These are phyloP conservation scores for Calonectria hawksworthii DNA, from an alignment of 2,329 filamentous ascomycete genomes.

Conservation along the genomic window DNA sequence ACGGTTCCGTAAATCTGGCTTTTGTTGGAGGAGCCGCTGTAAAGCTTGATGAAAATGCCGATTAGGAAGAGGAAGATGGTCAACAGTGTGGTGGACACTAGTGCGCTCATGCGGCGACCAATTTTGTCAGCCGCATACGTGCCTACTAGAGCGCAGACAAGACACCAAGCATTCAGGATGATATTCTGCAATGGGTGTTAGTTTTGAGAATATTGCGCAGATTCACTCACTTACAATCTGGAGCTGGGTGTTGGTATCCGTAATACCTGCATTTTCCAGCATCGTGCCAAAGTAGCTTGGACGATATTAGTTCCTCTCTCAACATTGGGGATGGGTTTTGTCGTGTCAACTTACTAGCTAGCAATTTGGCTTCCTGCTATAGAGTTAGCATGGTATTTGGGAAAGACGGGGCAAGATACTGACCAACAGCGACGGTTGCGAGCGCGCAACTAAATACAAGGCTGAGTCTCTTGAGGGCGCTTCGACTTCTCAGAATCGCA, in stretches of 20 bases:
- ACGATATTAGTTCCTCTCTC: constrained; percentile 53
- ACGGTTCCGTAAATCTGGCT: constrained; percentile 50
- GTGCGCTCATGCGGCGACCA: constrained; percentile 1
- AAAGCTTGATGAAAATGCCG: background rate
- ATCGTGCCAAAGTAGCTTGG: constrained; percentile 53
- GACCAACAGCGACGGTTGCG: background rate
- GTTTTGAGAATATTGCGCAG: background rate
- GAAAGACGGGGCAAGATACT: background rate
- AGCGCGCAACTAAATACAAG: background rate
- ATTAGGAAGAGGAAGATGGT: constrained; percentile 6
- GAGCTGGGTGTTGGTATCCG: constrained; percentile 56
- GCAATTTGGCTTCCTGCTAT: background rate
- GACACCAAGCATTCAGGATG: constrained; percentile 64
- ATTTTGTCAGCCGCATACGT: constrained; percentile 54
- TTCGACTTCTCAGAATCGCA: background rate
- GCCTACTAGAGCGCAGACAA: constrained; percentile 56
- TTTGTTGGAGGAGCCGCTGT: constrained; percentile 48
- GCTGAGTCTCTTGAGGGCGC: background rate
- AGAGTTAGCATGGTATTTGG: background rate
- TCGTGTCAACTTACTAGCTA: background rate
- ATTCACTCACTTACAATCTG: constrained; percentile 49
- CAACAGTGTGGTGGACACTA: background rate
- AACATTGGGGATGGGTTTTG: background rate
- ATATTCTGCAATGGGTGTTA: constrained; percentile 53
- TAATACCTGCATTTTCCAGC: constrained; percentile 62